Percentiles rank a stretch among this genome's conserved stretches.
Conservation (phyloP, 768 basidiomycete species). For the Trametes cinnabarina region DNA sequence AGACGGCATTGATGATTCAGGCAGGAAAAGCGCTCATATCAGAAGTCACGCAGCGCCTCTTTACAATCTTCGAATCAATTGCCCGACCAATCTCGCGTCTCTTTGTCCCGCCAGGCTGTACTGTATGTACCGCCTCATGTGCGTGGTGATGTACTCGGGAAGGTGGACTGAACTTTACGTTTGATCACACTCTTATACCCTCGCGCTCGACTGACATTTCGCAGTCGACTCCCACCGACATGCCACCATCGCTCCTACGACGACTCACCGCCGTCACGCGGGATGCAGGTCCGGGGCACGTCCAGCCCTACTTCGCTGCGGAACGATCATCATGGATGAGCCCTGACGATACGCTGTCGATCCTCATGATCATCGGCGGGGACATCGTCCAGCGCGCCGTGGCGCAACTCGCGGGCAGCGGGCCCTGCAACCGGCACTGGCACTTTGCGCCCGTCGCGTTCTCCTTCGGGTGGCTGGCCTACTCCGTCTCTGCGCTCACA, state of each 20-base stretch:
- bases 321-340: slow-evolving; percentile 22
- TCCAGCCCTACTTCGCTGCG: slow-evolving; percentile 6
- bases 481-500: slow-evolving; percentile 28
- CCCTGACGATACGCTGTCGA: slow-evolving; percentile 28
- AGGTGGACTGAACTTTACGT: background rate
- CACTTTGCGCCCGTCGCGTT: slow-evolving; percentile 31
- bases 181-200: too few species aligned
- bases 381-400: slow-evolving; percentile 33
- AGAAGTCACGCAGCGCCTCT: too few species aligned
- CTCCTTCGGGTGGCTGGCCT: slow-evolving; percentile 36
- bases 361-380: slow-evolving; percentile 33
- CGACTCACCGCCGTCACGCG: background rate
- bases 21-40: too few species aligned
- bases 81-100: too few species aligned
- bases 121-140: background rate
- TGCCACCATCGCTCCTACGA: slow-evolving; percentile 8
- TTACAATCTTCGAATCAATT: too few species aligned
- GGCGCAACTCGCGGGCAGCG: slow-evolving; percentile 30
- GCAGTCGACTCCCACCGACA: background rate
- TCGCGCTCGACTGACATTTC: too few species aligned
- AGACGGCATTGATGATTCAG: too few species aligned
- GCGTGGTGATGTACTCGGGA: background rate
- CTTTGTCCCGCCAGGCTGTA: background rate
- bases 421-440: background rate
- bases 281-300: background rate